Conservation (phyloP, 345 rosid genomes). For the Boechera divaricarpa region DNA sequence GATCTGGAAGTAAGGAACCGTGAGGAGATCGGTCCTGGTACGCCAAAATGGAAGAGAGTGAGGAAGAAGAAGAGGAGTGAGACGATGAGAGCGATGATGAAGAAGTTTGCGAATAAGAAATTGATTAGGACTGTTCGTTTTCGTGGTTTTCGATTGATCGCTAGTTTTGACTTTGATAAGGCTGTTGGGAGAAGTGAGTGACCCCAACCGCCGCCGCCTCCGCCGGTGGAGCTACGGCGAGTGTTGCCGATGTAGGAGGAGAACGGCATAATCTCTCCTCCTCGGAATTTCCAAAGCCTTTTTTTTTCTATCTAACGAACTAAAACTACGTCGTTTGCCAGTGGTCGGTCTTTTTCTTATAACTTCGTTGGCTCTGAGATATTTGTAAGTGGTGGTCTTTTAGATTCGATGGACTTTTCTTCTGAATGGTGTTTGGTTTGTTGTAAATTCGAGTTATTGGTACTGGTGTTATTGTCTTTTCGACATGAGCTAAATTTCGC, state of each 20-base stretch:
- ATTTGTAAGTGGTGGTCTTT: not conserved
- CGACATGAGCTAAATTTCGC: not conserved
- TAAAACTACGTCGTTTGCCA: conserved; percentile 30
- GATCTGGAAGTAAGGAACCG: conserved; percentile 55
- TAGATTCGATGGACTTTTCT: conserved; percentile 20
- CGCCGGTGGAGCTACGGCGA: conserved; percentile 66
- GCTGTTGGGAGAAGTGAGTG: conserved; percentile 56
- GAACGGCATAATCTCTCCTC: conserved; percentile 59
- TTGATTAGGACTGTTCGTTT: conserved; percentile 63
- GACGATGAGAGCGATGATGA: conserved; percentile 67
- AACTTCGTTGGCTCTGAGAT: not conserved
- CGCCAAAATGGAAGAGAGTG: conserved; percentile 71
- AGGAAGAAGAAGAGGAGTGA: conserved; percentile 76
- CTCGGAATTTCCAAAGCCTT: conserved; percentile 12
- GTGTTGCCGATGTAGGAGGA: conserved; percentile 68
- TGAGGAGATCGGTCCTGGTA: conserved; percentile 75
- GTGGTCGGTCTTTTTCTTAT: not conserved
- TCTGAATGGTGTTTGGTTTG: not conserved
- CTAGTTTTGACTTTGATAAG: conserved; percentile 58
- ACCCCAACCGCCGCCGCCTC: conserved; percentile 54
- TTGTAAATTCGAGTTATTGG: not conserved
- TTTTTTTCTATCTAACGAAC: not conserved
- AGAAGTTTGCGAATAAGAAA: conserved; percentile 76
- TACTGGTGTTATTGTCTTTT: conserved; percentile 29
- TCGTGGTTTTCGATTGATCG: conserved; percentile 64